Base-by-base conservation (phyloP, 345 rosid species). In the Sapria himalayana region DNA sequence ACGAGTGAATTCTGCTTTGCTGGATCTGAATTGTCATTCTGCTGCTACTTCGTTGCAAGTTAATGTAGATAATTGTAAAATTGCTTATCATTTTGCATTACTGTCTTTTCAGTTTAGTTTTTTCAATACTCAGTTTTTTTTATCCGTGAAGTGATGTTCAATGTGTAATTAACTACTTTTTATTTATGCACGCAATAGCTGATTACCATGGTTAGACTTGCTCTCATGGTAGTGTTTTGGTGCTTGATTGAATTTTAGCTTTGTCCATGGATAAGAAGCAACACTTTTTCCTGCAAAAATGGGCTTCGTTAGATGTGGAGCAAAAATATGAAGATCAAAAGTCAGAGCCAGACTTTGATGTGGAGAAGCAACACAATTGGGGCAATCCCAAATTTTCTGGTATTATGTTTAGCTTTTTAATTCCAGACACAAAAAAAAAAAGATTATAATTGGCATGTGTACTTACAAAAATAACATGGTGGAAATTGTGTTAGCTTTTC, bases 31-130 rank as follows among this genome's bases (percentile, higher is more conserved):
- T 46, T 19, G 37, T 33, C 98, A 79, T 45, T 37, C 78, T 22
- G 98, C 98, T 56, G 58, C 91, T 49, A 64, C 97, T 6, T 51
- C 76, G 22, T 16, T 86, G 51, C 62, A 59, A 64, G 61, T 74
- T 1, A 38, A 62, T 6, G 47, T 57, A 35, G 51, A 60, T 43
- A 66, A 65, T 34, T 60, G 78, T 67, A 56, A 42, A 37, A 29
- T 49, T 15, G 10, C 25, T 52, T 38, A 6, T 31, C 37, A 6
- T 29, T 22, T 22, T 29, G 5, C 8, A 14, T 41, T 35, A 37
- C 13, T 29, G 10, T 25, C 6, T 29, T 16, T 22, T 3, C 10
- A 13, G 35, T 12, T 41, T 25, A 25, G 10, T 19, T 24, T 17
- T 25, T 31, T 31, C 16, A 3, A 10, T 11, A n/a, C n/a, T n/a